Evolutionary conservation across 345 rosid species (phyloP).

Genomic region (Populus simonii): DNA sequence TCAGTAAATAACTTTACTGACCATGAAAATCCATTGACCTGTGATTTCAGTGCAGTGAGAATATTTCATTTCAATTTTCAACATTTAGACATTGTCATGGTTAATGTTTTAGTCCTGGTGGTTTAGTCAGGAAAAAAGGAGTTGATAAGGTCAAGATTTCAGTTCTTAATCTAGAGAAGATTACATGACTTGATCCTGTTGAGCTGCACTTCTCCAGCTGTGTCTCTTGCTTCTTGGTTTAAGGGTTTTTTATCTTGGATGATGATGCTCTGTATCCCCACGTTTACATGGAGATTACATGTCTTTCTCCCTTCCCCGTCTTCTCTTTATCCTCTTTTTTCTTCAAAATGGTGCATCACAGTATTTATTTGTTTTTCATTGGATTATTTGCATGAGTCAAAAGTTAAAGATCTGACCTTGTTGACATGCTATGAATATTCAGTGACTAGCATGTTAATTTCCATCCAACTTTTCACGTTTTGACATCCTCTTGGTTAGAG

Average conservation of each 20-base stretch:
- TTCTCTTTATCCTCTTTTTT: not conserved
- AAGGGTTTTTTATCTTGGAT: too few relatives aligned
- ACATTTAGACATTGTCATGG: too few relatives aligned
- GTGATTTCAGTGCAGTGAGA: too few relatives aligned
- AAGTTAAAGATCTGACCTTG: not conserved
- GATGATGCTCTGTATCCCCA: too few relatives aligned
- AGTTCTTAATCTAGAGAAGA: not conserved
- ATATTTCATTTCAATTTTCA: too few relatives aligned
- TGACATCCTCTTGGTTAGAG: not conserved
- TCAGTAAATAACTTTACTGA: too few relatives aligned
- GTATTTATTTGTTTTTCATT: not conserved
- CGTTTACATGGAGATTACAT: too few relatives aligned
- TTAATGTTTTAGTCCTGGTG: too few relatives aligned
- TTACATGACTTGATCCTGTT: not conserved
- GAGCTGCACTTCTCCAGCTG: not conserved
- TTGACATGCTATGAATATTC: not conserved
- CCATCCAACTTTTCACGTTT: not conserved
- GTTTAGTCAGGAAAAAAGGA: too few relatives aligned
- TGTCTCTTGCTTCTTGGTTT: not conserved
- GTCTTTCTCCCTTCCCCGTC: not conserved
- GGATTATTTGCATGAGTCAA: not conserved
- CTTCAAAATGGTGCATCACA: not conserved
- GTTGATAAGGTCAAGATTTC: not conserved
- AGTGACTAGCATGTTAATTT: not conserved
- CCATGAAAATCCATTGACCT: too few relatives aligned